Evolutionary conservation across 148 eudicot genomes (phyloP), one percentile per base, ranked within the genome.

Genomic region (Fagopyrum tataricum): DNA sequence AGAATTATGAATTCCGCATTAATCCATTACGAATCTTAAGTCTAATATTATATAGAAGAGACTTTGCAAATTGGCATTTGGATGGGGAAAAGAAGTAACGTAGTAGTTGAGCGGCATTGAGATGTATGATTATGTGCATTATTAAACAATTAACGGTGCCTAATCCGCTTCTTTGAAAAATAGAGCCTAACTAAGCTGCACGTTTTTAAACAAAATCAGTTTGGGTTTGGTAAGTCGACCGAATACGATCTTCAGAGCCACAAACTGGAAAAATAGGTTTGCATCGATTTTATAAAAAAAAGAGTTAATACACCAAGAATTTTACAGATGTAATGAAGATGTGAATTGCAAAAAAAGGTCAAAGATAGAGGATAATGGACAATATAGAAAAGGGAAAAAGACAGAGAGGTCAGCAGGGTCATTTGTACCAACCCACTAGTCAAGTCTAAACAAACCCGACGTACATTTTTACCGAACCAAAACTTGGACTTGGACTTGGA

Each of bases 61-160:
- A 8, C 37, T 37, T 64, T 2, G 6, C 8, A 37, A 64, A 6
- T 64, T 31, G 42, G 39, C 6, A 64, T 31, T 24, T 64, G 42
- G 69, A 64, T 31, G 44, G 18, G 67, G 41, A 10, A 37, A 4
- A 21, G 64, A 58, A 31, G 37, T 56, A 23, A 20, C 21, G 44
- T 14, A 64, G 69, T 64, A 64, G 69, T 64, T 64, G 69, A 64
- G 11, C 43, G 42, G 43, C 69, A 64, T 64, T 31, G 42, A 64
- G 37, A 15, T 14, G 13, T 64, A 39, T 2, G 13, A 13, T 14
- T 31, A 13, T 14, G 11, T 56, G 3, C 26, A 62, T 56, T 13
- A 20, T 21, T 56, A 21, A 64, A 64, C n/a, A 31, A 39, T 14
- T 39, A 4, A 64, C 37, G 10, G 15, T 64, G 12, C 43, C 44